These are phyloP conservation scores for Phanerochaete sordida DNA, from an alignment of 768 basidiomycete genomes.

Conservation along the genomic window DNA sequence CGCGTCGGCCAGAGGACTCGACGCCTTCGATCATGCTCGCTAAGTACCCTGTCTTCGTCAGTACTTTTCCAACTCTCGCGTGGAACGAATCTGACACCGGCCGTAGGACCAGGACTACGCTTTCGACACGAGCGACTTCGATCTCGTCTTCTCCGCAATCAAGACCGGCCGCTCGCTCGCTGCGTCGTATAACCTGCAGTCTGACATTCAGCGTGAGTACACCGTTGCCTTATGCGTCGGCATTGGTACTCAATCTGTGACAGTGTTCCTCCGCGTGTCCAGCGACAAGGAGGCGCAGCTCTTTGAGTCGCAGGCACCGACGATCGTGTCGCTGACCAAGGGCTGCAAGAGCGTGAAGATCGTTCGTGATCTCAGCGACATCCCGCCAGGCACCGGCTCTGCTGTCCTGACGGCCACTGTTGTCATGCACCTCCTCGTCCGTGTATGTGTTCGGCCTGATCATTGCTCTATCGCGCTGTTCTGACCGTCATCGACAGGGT, in stretches of 20 bases:
- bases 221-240: background rate
- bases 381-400: slow-evolving; percentile 88
- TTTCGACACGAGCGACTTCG: slow-evolving; percentile 77
- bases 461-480: background rate
- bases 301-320: slow-evolving; percentile 68
- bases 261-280: slow-evolving; percentile 79
- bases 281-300: slow-evolving; percentile 58
- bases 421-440: slow-evolving; percentile 79
- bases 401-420: slow-evolving; percentile 72
- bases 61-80: slow-evolving; percentile 27
- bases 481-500: slow-evolving; percentile 50
- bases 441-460: slow-evolving; percentile 46
- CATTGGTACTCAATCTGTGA: slow-evolving; percentile 6
- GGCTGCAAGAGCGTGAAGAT: slow-evolving; percentile 78
- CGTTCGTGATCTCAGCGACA: slow-evolving; percentile 56
- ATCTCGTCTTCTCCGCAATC: slow-evolving; percentile 77
- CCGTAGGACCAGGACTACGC: slow-evolving; percentile 57
- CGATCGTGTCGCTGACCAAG: slow-evolving; percentile 82
- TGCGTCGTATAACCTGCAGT: slow-evolving; percentile 85
- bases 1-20: slow-evolving; percentile 75
- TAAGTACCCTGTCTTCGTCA: slow-evolving; percentile 73
- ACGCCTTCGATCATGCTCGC: slow-evolving; percentile 91
- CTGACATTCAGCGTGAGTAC: slow-evolving; percentile 71
- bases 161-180: slow-evolving; percentile 81
- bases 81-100: background rate